phyloP scores from a whole-genome alignment of 306 rosid species.

The Luffa acutangula region DNA sequence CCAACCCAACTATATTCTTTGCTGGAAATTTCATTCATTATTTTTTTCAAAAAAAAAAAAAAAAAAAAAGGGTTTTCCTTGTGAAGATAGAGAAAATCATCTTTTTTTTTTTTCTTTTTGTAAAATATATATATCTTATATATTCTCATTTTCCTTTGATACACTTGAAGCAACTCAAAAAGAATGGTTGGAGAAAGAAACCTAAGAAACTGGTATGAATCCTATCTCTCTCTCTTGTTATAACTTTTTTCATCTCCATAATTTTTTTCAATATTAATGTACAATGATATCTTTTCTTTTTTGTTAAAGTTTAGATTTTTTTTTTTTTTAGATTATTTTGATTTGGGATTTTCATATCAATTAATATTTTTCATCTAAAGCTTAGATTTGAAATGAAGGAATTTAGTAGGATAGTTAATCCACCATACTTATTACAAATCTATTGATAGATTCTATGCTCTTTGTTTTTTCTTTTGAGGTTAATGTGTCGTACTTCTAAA shows the following conservation, averaged over 20 bases:
- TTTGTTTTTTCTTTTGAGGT: background rate
- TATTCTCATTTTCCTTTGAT: background rate
- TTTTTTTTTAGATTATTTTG: background rate
- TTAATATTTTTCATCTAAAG: background rate
- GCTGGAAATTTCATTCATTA: background rate
- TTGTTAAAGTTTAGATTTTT: background rate
- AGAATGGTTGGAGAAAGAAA: background rate
- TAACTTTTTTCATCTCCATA: background rate
- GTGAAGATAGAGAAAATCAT: background rate
- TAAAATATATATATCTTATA: background rate
- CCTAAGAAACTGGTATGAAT: background rate
- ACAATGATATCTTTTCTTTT: background rate
- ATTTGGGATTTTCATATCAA: background rate
- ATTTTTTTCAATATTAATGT: background rate
- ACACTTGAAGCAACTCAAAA: background rate
- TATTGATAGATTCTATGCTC: background rate
- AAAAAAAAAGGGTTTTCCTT: background rate
- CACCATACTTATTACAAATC: background rate
- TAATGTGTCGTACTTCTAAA: background rate
- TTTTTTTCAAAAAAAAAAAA: background rate
- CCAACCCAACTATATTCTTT: background rate
- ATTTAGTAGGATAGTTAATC: background rate
- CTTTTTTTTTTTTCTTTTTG: background rate
- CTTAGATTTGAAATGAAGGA: background rate
- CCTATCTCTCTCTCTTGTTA: background rate